Percentiles rank a stretch among this genome's conserved stretches.
These are phyloP conservation scores for Citeromyces nyonsensis DNA, from an alignment of 805 yeast genomes.

Conservation along the genomic window DNA sequence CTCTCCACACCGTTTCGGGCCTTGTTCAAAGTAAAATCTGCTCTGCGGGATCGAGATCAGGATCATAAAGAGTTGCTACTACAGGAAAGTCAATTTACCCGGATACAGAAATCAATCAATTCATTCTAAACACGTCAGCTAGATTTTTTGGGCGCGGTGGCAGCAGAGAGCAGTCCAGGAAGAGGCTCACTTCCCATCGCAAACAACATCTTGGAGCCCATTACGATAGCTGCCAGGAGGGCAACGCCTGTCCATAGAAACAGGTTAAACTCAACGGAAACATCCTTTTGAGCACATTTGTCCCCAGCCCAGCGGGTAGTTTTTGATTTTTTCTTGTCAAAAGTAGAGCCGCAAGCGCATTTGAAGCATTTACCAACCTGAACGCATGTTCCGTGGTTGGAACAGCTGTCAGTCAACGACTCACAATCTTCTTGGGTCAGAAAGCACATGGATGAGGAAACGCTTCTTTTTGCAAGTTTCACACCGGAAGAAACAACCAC, in stretches of 20 bases:
- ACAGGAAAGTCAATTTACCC: too few relatives aligned
- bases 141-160: conserved; percentile 28
- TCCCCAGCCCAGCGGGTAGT: conserved; percentile 41
- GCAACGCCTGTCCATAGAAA: conserved; percentile 52
- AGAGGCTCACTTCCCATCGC: conserved; percentile 43
- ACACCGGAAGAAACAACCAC: too few relatives aligned
- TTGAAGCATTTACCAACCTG: conserved; percentile 27
- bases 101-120: too few relatives aligned
- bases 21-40: too few relatives aligned
- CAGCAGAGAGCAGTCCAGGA: conserved; percentile 56
- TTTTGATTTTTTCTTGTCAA: conserved; percentile 20
- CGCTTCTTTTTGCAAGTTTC: too few relatives aligned
- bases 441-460: conserved; percentile 15
- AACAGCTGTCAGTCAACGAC: conserved; percentile 29
- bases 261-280: conserved; percentile 49
- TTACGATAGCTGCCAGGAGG: conserved; percentile 24
- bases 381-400: conserved; percentile 36
- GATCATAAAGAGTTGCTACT: too few relatives aligned
- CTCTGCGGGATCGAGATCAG: too few relatives aligned
- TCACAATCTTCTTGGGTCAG: conserved; percentile 29
- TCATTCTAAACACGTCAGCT: conserved; percentile 4
- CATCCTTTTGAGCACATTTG: conserved; percentile 54
- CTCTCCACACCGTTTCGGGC: too few relatives aligned
- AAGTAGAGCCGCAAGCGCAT: conserved; percentile 31
- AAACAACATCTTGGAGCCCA: conserved; percentile 36